A percentile compares a stretch with the other conserved stretches of the same genome.
phyloP scores from a whole-genome alignment of 2,329 filamentous ascomycete genomes.

The Xylaria sp. region DNA sequence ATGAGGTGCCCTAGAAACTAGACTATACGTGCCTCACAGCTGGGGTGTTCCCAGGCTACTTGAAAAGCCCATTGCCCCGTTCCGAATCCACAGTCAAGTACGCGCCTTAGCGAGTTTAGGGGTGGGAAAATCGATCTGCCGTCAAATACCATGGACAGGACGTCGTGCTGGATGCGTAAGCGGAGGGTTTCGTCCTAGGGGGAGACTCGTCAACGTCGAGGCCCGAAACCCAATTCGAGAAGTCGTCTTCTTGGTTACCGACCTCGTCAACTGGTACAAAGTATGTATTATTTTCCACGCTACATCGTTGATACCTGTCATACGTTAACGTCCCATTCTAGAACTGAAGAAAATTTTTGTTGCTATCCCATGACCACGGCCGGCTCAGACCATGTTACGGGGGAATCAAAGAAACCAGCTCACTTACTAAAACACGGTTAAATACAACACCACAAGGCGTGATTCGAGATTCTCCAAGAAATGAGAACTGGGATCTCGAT shows the following conservation, averaged over 20 bases:
- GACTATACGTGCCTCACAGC: slow-evolving; percentile 59
- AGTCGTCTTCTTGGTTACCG: slow-evolving; percentile 15
- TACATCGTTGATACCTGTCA: slow-evolving; percentile 62
- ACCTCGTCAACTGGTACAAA: slow-evolving; percentile 75
- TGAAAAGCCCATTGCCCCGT: slow-evolving; percentile 70
- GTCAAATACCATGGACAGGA: slow-evolving; percentile 68
- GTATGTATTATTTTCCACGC: slow-evolving; percentile 66
- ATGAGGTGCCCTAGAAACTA: slow-evolving; percentile 14
- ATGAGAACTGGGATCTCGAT: not conserved
- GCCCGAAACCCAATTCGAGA: slow-evolving; percentile 8
- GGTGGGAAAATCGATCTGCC: slow-evolving; percentile 71
- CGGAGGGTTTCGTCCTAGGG: slow-evolving; percentile 69
- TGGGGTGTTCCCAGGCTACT: slow-evolving; percentile 65
- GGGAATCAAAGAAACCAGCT: not conserved
- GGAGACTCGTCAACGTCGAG: slow-evolving; percentile 15
- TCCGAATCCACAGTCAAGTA: slow-evolving; percentile 75
- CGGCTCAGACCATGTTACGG: not conserved
- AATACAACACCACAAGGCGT: not conserved
- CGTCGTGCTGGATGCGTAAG: slow-evolving; percentile 63
- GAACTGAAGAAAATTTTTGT: not conserved
- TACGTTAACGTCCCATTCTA: not conserved
- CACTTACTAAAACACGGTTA: not conserved
- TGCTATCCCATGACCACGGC: not conserved
- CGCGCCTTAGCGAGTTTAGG: slow-evolving; percentile 55
- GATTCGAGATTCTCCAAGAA: not conserved